These are phyloP conservation scores for Fusarium chlamydosporum DNA, from an alignment of 2,329 filamentous ascomycete species.

Conservation along the genomic window DNA sequence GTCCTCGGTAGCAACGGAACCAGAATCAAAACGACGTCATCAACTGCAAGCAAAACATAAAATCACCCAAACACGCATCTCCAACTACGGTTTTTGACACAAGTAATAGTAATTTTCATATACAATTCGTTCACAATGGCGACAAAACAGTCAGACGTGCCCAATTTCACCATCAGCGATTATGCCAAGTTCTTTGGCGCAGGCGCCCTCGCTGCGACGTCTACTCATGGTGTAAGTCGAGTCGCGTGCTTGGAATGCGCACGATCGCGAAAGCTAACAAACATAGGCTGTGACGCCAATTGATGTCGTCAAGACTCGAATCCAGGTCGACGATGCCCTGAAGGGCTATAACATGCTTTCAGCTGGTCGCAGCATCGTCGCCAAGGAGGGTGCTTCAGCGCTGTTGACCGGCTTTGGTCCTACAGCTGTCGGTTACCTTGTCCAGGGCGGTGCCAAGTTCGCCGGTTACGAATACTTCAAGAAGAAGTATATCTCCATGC, in stretches of 20 bases:
- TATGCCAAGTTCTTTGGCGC: conserved; percentile 69
- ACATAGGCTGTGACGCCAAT: conserved; percentile 66
- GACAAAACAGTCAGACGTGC: conserved; percentile 53
- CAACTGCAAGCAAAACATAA: conserved; percentile 31
- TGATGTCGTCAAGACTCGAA: conserved; percentile 88
- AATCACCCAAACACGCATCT: conserved; percentile 26
- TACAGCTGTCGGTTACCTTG: conserved; percentile 88
- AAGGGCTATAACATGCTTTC: conserved; percentile 88
- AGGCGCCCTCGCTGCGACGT: conserved; percentile 66
- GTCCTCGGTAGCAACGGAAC: conserved; percentile 33
- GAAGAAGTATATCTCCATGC: conserved; percentile 81
- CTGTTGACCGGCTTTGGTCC: conserved; percentile 88
- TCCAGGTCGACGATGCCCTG: conserved; percentile 87
- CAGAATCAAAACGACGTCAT: conserved; percentile 31
- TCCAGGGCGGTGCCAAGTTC: conserved; percentile 92
- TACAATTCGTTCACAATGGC: conserved; percentile 36
- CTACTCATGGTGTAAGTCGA: conserved; percentile 64
- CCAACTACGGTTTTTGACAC: not conserved
- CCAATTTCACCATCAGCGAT: conserved; percentile 59
- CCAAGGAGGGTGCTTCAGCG: conserved; percentile 82
- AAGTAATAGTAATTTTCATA: conserved; percentile 18
- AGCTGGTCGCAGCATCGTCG: conserved; percentile 82
- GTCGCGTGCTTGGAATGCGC: conserved; percentile 10
- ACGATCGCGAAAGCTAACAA: conserved; percentile 38
- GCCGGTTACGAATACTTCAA: conserved; percentile 96